These are phyloP conservation scores for Boletus rufocinnamomeus DNA, from an alignment of 768 basidiomycete species.

Conservation along the genomic window DNA sequence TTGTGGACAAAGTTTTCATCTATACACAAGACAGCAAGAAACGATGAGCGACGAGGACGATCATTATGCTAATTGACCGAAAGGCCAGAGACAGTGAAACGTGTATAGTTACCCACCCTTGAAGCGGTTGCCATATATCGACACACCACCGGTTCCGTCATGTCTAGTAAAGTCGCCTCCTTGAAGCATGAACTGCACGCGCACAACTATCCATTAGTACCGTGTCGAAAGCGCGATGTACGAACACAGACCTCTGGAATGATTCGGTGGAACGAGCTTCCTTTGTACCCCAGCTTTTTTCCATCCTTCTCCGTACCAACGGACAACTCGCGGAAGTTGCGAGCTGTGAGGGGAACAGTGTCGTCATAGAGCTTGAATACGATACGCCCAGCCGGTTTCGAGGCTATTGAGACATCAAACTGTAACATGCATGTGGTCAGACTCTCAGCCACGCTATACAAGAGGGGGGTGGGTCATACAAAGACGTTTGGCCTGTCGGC, in stretches of 20 bases:
- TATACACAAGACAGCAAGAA: constrained; percentile 15
- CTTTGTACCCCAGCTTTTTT: constrained; percentile 71
- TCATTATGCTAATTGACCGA: background rate
- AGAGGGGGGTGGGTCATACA: constrained; percentile 30
- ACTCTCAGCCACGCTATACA: background rate
- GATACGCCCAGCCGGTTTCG: constrained; percentile 64
- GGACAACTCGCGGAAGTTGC: constrained; percentile 81
- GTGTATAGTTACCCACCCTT: constrained; percentile 46
- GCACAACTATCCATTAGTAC: background rate
- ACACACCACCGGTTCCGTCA: constrained; percentile 81
- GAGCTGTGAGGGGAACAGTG: constrained; percentile 76
- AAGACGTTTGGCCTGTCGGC: constrained; percentile 29
- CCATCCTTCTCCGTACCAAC: constrained; percentile 45
- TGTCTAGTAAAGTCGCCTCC: constrained; percentile 82
- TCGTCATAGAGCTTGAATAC: constrained; percentile 84
- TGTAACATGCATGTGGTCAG: constrained; percentile 24
- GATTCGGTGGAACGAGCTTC: constrained; percentile 70
- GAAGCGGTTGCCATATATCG: constrained; percentile 84
- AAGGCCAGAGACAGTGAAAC: background rate
- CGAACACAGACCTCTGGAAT: constrained; percentile 55
- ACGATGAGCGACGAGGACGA: background rate
- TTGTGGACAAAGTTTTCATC: constrained; percentile 72
- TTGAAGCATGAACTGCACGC: constrained; percentile 75
- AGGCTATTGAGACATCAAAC: constrained; percentile 69
- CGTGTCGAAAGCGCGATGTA: background rate